Evolutionary conservation across 768 basidiomycete genomes (phyloP).

Genomic region (Pleurotus citrinopileatus): DNA sequence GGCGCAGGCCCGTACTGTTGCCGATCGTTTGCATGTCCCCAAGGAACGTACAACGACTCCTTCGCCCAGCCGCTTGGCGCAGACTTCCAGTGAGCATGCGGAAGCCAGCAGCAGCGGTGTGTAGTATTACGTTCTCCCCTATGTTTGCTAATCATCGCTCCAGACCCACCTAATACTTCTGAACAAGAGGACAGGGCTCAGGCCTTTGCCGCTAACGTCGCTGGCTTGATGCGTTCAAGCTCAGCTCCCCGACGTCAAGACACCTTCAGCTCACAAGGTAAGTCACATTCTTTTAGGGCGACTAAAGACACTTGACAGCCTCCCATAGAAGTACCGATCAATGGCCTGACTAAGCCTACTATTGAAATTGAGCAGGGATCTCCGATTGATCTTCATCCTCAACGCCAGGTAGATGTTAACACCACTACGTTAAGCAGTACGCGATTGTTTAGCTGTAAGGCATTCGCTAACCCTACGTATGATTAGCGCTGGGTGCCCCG

Average conservation of each 20-base stretch:
- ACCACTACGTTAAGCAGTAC: too few relatives aligned
- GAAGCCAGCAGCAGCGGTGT: not conserved
- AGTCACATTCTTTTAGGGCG: too few relatives aligned
- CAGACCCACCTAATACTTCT: not conserved
- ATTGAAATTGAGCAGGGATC: not conserved
- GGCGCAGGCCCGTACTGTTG: slow-evolving; percentile 40
- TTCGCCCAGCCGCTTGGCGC: slow-evolving; percentile 20
- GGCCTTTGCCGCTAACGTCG: slow-evolving; percentile 5
- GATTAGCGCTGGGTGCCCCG: not conserved
- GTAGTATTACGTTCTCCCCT: not conserved
- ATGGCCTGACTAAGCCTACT: not conserved
- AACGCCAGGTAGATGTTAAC: not conserved
- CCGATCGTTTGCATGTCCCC: slow-evolving; percentile 45
- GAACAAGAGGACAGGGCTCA: not conserved
- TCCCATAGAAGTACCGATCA: not conserved
- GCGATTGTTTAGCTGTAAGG: too few relatives aligned
- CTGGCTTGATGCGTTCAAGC: not conserved
- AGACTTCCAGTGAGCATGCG: not conserved
- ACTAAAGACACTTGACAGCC: too few relatives aligned
- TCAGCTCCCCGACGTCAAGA: not conserved
- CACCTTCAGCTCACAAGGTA: not conserved
- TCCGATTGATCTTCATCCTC: not conserved
- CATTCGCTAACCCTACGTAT: too few relatives aligned
- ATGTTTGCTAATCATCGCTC: not conserved
- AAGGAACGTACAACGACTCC: slow-evolving; percentile 28